A percentile compares a stretch with the other conserved stretches of the same genome.
These are phyloP conservation scores for Kodamaea suecica DNA, from an alignment of 1,139 yeast species.

Conservation along the genomic window DNA sequence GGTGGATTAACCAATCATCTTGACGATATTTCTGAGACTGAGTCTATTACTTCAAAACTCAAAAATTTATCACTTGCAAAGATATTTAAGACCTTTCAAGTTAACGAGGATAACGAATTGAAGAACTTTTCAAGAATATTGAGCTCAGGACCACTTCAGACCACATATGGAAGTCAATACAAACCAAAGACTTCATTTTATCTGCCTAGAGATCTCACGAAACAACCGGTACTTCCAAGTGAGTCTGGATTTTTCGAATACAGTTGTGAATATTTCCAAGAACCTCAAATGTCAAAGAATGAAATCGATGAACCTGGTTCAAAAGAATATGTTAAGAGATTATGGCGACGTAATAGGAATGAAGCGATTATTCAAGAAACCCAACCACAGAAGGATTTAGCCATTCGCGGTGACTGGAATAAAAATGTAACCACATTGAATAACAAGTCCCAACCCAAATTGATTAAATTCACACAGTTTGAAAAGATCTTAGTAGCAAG, in stretches of 20 bases:
- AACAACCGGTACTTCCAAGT: slow-evolving; percentile 54
- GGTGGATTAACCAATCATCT: slow-evolving; percentile 19
- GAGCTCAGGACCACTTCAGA: slow-evolving; percentile 39
- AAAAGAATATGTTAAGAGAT: slow-evolving; percentile 72
- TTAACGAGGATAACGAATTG: slow-evolving; percentile 41
- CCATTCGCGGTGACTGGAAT: slow-evolving; percentile 86
- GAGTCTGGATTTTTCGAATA: slow-evolving; percentile 81
- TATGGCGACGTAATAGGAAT: slow-evolving; percentile 89
- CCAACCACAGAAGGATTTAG: slow-evolving; percentile 82
- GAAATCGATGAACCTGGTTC: slow-evolving; percentile 95
- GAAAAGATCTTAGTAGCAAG: slow-evolving; percentile 79
- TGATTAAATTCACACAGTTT: slow-evolving; percentile 82
- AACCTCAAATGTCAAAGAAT: slow-evolving; percentile 86
- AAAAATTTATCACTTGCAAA: slow-evolving; percentile 41
- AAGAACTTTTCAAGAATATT: slow-evolving; percentile 39
- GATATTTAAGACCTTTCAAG: slow-evolving; percentile 41
- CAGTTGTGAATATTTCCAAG: slow-evolving; percentile 90
- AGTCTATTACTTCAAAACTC: slow-evolving; percentile 38
- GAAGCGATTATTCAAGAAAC: slow-evolving; percentile 84
- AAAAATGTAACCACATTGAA: slow-evolving; percentile 58
- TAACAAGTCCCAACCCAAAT: slow-evolving; percentile 75
- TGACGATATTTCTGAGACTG: slow-evolving; percentile 26
- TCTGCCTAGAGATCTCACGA: slow-evolving; percentile 32
- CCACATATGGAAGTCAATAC: slow-evolving; percentile 50
- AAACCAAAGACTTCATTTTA: slow-evolving; percentile 55